Percentiles rank a stretch among this genome's conserved stretches.
Evolutionary conservation across 164 flowering plant genomes (phyloP).

Genomic region (Kalanchoe fedtschenkoi): DNA sequence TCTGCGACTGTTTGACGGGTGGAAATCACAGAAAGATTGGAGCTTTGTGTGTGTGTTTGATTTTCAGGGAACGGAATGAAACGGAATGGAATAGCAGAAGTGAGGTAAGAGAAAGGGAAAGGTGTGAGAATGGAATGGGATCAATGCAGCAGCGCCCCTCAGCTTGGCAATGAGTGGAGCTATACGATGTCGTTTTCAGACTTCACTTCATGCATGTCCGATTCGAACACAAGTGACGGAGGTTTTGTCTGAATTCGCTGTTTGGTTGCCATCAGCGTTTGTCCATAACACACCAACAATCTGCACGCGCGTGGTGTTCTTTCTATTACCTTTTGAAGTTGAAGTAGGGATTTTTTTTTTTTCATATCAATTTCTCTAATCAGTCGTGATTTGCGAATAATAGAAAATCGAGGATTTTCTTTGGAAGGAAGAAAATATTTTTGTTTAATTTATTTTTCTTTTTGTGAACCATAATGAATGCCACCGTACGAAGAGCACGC

Average conservation of each 20-base stretch:
- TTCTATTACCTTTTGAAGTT: too few species aligned
- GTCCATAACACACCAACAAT: neutral
- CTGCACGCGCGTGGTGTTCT: neutral
- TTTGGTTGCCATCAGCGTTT: neutral
- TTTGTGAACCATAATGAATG: too few species aligned
- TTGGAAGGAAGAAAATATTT: too few species aligned
- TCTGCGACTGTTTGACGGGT: neutral
- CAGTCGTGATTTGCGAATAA: too few species aligned
- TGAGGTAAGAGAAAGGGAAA: too few species aligned
- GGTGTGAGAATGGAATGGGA: conserved; percentile 10
- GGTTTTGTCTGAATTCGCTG: neutral
- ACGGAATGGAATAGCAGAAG: neutral
- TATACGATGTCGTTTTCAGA: too few species aligned
- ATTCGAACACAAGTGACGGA: neutral
- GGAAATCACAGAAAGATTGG: neutral
- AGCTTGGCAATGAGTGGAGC: conserved; percentile 11
- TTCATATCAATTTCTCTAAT: too few species aligned
- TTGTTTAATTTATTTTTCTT: too few species aligned
- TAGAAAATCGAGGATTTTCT: too few species aligned
- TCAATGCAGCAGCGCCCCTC: conserved; percentile 12
- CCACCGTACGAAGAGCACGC: too few species aligned
- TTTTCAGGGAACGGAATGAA: neutral
- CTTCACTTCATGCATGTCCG: too few species aligned
- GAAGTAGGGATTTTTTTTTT: too few species aligned
- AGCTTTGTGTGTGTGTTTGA: neutral